Evolutionary conservation across 768 basidiomycete genomes (phyloP).

Genomic region (Pleurotus eryngii): DNA sequence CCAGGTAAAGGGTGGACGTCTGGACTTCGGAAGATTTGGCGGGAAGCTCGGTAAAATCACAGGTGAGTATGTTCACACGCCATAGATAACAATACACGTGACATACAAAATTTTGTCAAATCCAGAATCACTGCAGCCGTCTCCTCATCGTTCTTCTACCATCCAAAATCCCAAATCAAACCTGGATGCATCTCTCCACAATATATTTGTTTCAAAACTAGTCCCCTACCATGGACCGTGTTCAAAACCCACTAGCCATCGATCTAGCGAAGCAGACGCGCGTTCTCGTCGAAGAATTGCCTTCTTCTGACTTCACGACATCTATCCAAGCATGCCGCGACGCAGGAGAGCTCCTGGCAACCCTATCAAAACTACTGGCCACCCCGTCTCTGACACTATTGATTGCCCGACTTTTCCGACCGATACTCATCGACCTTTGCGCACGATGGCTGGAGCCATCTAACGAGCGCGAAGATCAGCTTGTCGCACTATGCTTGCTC

Average conservation of each 20-base stretch:
- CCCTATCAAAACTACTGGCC: slow-evolving; percentile 58
- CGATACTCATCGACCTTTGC: slow-evolving; percentile 75
- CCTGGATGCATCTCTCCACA: neutral
- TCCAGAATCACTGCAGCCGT: no score
- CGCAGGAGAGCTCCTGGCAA: slow-evolving; percentile 41
- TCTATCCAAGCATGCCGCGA: slow-evolving; percentile 37
- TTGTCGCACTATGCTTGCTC: slow-evolving; percentile 59
- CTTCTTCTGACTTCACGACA: slow-evolving; percentile 36
- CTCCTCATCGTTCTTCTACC: no score
- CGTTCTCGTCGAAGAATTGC: slow-evolving; percentile 40
- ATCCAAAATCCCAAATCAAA: no score
- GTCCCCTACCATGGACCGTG: slow-evolving; percentile 12
- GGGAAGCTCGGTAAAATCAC: no score
- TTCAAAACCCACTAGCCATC: slow-evolving; percentile 58
- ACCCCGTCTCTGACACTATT: slow-evolving; percentile 58
- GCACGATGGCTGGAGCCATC: slow-evolving; percentile 74
- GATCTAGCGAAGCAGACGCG: slow-evolving; percentile 54
- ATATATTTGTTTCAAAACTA: neutral
- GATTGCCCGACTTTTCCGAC: slow-evolving; percentile 68
- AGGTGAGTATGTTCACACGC: no score
- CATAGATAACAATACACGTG: no score
- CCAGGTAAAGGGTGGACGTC: no score
- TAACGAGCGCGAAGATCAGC: slow-evolving; percentile 44
- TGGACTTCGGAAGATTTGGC: no score
- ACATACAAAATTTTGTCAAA: no score